Base-by-base conservation (phyloP, 371 early-diverging fungal species). In the Mortierella sp. region DNA sequence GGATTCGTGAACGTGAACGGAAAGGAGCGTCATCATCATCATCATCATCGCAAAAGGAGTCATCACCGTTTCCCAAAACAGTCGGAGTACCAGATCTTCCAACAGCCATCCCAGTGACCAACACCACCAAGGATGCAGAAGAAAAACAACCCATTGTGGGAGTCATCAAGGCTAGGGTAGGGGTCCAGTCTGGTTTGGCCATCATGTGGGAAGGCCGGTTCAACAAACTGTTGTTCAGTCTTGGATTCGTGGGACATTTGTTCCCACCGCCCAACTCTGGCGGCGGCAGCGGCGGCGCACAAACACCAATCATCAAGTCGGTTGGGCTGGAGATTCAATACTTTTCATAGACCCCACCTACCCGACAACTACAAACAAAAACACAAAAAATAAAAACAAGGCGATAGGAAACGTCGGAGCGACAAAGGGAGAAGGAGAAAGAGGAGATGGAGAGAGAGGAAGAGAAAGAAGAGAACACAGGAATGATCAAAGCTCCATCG, bases 191-290 rank as follows among this genome's bases (percentile, higher is more conserved):
- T 60, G 88, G 88, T 28, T 50, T 90, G 48, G 84, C 85, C 3
- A 63, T 90, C 21, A 85, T 90, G 84, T 90, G 88, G 87, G 90
- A 90, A 62, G 90, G 90, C 1, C 80, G 86, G 12, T 87, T 85
- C 65, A 84, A 88, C 31, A 88, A 86, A 44, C 59, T 83, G 12
- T 44, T 88, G 47, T 86, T 88, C 62, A 87, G 87, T 62, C 59
- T 90, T 22, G 90, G 90, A 0, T 61, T 90, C 39, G 83, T 87
- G 6, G 88, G 86, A 5, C 86, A 87, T 63, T 45, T 79, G 19
- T 61, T 65, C 28, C 67, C 81, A 6, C 61, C 67, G 4, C 56
- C n/a, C n/a, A n/a, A n/a, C n/a, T n/a, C n/a, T n/a, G n/a, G n/a
- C n/a, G n/a, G n/a, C n/a, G n/a, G n/a, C n/a, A n/a, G n/a, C n/a